These are phyloP conservation scores for Hyparrhenia diplandra DNA, from an alignment of 176 grass and related monocot species.

Conservation along the genomic window DNA sequence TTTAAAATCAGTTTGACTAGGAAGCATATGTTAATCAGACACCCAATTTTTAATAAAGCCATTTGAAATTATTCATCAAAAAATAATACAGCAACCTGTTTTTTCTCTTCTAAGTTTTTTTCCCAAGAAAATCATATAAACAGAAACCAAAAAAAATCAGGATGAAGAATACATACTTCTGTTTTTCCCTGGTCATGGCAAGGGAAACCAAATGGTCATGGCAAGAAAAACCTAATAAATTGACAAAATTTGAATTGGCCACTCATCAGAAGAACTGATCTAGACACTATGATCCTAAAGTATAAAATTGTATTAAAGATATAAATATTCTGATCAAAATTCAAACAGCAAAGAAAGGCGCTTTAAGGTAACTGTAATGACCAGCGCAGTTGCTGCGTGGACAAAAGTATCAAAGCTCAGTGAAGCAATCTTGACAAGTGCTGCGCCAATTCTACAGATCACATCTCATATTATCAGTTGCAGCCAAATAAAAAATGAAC, in stretches of 20 bases:
- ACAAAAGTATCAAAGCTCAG: not conserved
- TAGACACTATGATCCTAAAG: not conserved
- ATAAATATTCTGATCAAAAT: not conserved
- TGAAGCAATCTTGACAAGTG: not conserved
- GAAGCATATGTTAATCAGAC: no score
- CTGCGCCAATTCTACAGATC: not conserved
- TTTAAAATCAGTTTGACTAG: no score
- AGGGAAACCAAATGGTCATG: not conserved
- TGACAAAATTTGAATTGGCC: not conserved
- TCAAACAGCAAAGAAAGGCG: not conserved
- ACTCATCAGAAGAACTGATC: not conserved
- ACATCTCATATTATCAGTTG: not conserved
- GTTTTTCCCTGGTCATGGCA: no score
- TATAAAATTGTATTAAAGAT: not conserved
- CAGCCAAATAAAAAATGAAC: not conserved
- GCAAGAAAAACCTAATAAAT: not conserved
- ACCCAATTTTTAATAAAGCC: no score
- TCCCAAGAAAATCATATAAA: not conserved
- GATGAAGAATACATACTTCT: not conserved
- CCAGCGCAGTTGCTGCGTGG: not conserved
- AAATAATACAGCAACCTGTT: no score
- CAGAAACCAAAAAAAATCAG: not conserved
- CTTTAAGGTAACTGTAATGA: not conserved
- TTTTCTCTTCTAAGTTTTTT: slow-evolving; percentile 8
- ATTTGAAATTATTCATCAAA: no score